phyloP scores from a whole-genome alignment of 495 filamentous ascomycete species.

The Penicillium parvum region DNA sequence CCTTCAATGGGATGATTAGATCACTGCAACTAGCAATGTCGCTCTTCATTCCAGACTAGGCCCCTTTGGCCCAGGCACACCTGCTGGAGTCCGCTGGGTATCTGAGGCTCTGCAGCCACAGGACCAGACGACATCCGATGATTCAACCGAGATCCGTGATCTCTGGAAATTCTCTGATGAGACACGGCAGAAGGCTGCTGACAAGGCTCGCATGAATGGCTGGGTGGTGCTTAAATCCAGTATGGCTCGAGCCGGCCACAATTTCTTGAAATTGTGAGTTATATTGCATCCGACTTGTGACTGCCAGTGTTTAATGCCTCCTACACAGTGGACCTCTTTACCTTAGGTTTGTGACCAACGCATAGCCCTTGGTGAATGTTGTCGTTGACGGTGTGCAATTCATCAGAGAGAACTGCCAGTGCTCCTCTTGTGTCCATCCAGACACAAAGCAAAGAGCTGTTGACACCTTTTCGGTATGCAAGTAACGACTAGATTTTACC shows the following conservation, averaged over 20 bases:
- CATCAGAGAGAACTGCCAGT: conserved; percentile 77
- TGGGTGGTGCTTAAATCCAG: neutral
- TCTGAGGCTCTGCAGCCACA: too few species aligned
- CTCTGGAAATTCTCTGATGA: neutral
- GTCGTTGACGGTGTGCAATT: neutral
- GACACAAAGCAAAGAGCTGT: conserved; percentile 71
- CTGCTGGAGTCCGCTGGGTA: too few species aligned
- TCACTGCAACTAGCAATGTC: too few species aligned
- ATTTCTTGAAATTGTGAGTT: conserved; percentile 7
- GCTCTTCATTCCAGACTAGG: too few species aligned
- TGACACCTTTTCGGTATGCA: conserved; percentile 63
- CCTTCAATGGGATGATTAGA: too few species aligned
- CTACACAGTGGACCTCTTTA: conserved; percentile 16
- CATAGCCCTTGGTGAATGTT: neutral
- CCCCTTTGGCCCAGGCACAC: too few species aligned
- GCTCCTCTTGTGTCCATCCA: conserved; percentile 65
- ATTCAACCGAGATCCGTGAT: too few species aligned
- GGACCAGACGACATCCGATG: too few species aligned
- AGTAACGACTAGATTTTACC: neutral
- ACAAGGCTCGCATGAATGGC: neutral
- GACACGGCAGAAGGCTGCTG: neutral
- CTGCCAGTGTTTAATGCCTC: neutral
- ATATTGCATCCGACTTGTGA: neutral
- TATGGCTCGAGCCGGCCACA: too few species aligned
- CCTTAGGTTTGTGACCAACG: conserved; percentile 15